phyloP scores from a whole-genome alignment of 768 basidiomycete species.

The Lentinula edodes region DNA sequence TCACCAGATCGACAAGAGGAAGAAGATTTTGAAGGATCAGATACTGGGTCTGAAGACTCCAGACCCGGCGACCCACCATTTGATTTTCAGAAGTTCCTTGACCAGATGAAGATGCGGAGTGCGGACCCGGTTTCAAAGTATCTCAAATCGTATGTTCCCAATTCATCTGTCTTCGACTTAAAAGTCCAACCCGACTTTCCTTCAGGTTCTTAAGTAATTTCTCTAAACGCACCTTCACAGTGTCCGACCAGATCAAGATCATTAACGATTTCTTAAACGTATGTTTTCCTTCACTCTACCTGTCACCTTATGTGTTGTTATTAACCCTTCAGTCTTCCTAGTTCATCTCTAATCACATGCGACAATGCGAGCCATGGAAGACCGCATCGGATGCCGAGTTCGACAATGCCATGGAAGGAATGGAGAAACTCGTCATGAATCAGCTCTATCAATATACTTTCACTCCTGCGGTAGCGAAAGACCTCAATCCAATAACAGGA shows the following conservation, averaged over 20 bases:
- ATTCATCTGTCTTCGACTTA: background rate
- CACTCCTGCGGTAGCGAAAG: constrained; percentile 72
- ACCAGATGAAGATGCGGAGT: constrained; percentile 84
- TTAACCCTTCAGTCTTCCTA: constrained; percentile 21
- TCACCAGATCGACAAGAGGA: background rate
- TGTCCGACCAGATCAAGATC: constrained; percentile 90
- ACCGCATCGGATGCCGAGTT: constrained; percentile 77
- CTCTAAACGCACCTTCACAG: constrained; percentile 84
- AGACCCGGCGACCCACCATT: constrained; percentile 45
- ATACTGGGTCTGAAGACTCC: background rate
- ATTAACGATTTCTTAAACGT: constrained; percentile 92
- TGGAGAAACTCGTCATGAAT: constrained; percentile 99
- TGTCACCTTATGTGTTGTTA: constrained; percentile 9
- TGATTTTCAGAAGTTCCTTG: constrained; percentile 92
- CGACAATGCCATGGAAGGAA: constrained; percentile 95
- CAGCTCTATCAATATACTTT: constrained; percentile 93
- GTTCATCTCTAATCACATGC: constrained; percentile 92
- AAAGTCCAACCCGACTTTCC: background rate
- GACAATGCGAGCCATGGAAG: constrained; percentile 78
- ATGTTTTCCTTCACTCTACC: constrained; percentile 19
- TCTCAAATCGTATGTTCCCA: constrained; percentile 76
- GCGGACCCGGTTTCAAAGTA: constrained; percentile 95
- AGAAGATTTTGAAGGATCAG: background rate
- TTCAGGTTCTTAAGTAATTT: constrained; percentile 90
- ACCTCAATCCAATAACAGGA: constrained; percentile 15